Evolutionary conservation across 2,329 filamentous ascomycete genomes (phyloP).

Genomic region (Cercospora sp.): DNA sequence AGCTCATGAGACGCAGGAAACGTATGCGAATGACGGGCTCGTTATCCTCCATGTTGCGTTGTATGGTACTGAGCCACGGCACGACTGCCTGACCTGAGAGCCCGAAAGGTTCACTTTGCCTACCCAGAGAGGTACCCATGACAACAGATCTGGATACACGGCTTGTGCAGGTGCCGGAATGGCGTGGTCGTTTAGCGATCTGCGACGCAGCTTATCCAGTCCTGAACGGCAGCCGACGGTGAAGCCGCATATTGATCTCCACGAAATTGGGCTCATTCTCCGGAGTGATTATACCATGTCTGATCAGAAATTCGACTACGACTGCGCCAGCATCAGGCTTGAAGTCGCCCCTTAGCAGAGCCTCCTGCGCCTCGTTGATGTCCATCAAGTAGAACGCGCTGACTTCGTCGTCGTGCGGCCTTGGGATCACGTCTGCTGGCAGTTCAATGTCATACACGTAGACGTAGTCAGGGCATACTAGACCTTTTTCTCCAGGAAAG

Average conservation of each 20-base stretch:
- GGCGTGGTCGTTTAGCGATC: not conserved
- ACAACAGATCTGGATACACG: not conserved
- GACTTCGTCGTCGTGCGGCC: constrained; percentile 84
- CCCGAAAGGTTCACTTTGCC: not conserved
- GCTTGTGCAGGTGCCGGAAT: not conserved
- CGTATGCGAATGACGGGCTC: not conserved
- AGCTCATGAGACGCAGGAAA: not conserved
- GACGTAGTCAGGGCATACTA: constrained; percentile 85
- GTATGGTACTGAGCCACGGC: not conserved
- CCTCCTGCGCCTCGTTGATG: constrained; percentile 69
- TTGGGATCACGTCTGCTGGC: constrained; percentile 64
- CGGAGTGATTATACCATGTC: constrained; percentile 73
- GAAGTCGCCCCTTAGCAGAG: constrained; percentile 70
- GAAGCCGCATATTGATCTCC: constrained; percentile 71
- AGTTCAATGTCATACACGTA: constrained; percentile 88
- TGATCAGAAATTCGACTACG: constrained; percentile 82
- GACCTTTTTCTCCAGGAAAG: constrained; percentile 74
- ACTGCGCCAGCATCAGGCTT: constrained; percentile 92
- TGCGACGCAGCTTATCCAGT: constrained; percentile 19
- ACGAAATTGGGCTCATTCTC: constrained; percentile 77
- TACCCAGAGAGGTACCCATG: not conserved
- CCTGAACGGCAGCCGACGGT: constrained; percentile 75
- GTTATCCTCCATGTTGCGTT: not conserved
- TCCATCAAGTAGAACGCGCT: constrained; percentile 76
- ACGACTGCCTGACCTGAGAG: not conserved